Conservation (phyloP, 768 basidiomycete genomes). For the Xerocomus spinulosus region DNA sequence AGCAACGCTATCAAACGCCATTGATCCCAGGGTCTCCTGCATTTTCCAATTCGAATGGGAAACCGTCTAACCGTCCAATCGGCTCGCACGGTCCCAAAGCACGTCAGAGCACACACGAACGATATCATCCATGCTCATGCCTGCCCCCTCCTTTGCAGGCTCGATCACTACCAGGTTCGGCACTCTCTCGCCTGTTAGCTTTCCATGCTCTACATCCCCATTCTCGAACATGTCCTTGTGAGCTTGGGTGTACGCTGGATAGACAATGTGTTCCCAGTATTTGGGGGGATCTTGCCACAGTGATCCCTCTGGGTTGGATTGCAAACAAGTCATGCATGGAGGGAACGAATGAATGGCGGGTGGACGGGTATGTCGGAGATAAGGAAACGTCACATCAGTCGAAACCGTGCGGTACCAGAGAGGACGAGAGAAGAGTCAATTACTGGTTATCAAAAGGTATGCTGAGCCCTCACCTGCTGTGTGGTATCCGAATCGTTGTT, state of each 20-base stretch:
- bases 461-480: slow-evolving; percentile 65
- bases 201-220: slow-evolving; percentile 73
- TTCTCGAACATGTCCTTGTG: slow-evolving; percentile 66
- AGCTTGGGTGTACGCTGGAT: slow-evolving; percentile 87
- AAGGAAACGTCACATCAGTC: slow-evolving; percentile 12
- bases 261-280: slow-evolving; percentile 93
- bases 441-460: background rate
- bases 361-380: too few relatives aligned
- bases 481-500: slow-evolving; percentile 81
- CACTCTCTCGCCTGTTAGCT: slow-evolving; percentile 43
- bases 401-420: slow-evolving; percentile 21
- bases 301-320: slow-evolving; percentile 79
- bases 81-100: slow-evolving; percentile 25
- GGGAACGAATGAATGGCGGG: background rate
- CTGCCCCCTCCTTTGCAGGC: slow-evolving; percentile 46
- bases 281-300: slow-evolving; percentile 84
- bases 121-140: slow-evolving; percentile 56
- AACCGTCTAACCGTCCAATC: background rate
- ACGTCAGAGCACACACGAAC: slow-evolving; percentile 52
- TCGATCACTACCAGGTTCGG: slow-evolving; percentile 57
- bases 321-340: slow-evolving; percentile 44
- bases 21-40: too few relatives aligned
- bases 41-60: too few relatives aligned
- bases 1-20: too few relatives aligned
- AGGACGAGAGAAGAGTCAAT: background rate